phyloP scores from a whole-genome alignment of 192 early-diverging fungal genomes.

The Podila epigama region DNA sequence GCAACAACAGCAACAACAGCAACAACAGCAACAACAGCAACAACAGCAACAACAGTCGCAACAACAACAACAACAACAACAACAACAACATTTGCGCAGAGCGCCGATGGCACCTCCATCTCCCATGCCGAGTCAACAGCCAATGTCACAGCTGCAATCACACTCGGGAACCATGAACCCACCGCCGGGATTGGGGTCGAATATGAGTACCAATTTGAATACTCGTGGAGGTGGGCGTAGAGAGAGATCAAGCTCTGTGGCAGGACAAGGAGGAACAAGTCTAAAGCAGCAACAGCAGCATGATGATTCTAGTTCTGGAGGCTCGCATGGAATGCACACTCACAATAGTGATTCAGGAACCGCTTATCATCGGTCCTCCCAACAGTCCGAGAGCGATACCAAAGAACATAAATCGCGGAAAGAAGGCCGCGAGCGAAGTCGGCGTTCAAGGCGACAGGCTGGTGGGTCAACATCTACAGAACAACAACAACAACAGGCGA shows the following conservation, averaged over 20 bases:
- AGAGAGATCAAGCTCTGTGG: background rate
- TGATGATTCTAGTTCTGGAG: background rate
- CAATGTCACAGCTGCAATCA: background rate
- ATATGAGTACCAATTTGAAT: background rate
- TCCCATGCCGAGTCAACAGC: background rate
- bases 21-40: constrained; percentile 4
- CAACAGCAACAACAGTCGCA: constrained; percentile 15
- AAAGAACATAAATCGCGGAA: constrained; percentile 30
- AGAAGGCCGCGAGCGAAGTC: constrained; percentile 18
- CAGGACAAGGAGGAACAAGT: no score
- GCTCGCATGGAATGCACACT: background rate
- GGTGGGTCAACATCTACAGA: background rate
- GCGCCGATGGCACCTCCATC: background rate
- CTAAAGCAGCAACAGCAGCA: constrained; percentile 7
- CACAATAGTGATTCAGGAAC: background rate
- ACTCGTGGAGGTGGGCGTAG: background rate
- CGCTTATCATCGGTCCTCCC: constrained; percentile 1
- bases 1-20: background rate
- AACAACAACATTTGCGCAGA: background rate
- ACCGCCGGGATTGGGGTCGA: constrained; percentile 12
- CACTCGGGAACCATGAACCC: background rate
- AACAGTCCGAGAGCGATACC: constrained; percentile 17
- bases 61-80: constrained; percentile 12
- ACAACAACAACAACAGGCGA: background rate
- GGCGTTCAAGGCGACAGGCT: constrained; percentile 2